Evolutionary conservation across 306 rosid genomes (phyloP), one percentile per base, ranked within the genome.

Genomic region (Notholithocarpus densiflorus): DNA sequence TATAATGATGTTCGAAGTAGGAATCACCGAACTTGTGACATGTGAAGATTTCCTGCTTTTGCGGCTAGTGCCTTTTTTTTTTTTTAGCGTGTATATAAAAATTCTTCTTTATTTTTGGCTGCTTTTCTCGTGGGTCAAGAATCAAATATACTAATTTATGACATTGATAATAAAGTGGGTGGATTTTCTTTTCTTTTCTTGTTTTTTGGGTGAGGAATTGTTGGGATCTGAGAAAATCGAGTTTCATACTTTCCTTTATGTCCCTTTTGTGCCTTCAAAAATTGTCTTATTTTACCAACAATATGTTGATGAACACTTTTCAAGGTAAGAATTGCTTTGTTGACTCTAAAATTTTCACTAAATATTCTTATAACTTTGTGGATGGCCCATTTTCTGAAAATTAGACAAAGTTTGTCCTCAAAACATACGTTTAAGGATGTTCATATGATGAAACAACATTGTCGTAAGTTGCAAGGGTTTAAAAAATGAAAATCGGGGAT

Each of bases 11-110:
- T 72, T 26, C 60, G 10, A 29, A 32, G 80, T 71, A 77, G 79
- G 86, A 82, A 78, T 72, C 75, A 52, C 84, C 81, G 75, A 76
- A 82, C 75, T 71, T 75, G 75, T 70, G 83, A 70, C 91, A 89
- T 81, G 93, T 86, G 93, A 84, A 82, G 74, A 83, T 70, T 77
- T 82, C 94, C 94, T 74, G 89, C 84, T 90, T 89, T 89, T 87
- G 89, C 88, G 97, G 92, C 93, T 84, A 71, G 85, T 85, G 88
- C 74, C 84, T 66, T 80, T 85, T 79, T 81, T 80, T 5, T 34
- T 37, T 40, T 8, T 40, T 7, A 59, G 88, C 80, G 81, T 76
- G 78, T 78, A 56, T 65, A 70, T 78, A 70, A 76, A 85, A 84
- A 83, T 21, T 48, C 52, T 74, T 61, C 68, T 75, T 48, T 70